Evolutionary conservation across 2,329 filamentous ascomycete species (phyloP).

Genomic region (Teratosphaeria gauchensis): DNA sequence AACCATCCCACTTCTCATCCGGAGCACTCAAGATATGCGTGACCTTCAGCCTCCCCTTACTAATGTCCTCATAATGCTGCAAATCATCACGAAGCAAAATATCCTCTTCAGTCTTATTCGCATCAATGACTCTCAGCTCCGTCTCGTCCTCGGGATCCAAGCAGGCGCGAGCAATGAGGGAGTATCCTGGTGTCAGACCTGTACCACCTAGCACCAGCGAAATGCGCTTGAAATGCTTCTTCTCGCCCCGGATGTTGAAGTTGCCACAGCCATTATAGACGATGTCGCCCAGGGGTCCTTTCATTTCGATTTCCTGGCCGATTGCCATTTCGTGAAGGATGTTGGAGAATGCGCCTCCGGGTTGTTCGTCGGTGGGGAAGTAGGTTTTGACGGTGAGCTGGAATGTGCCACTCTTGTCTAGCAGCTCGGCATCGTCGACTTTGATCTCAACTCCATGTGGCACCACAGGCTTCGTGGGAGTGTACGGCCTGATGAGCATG

Average conservation of each 20-base stretch:
- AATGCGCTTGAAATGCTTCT: slow-evolving; percentile 35
- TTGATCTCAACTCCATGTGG: not conserved
- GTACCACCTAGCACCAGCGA: slow-evolving; percentile 42
- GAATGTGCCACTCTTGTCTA: slow-evolving; percentile 34
- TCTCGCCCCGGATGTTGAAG: slow-evolving; percentile 37
- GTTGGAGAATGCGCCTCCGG: slow-evolving; percentile 46
- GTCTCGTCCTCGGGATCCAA: slow-evolving; percentile 21
- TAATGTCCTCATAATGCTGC: slow-evolving; percentile 30
- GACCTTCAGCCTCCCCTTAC: slow-evolving; percentile 33
- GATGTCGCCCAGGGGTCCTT: slow-evolving; percentile 44
- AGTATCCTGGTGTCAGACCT: slow-evolving; percentile 44
- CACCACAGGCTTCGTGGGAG: slow-evolving; percentile 40
- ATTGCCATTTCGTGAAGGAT: slow-evolving; percentile 42
- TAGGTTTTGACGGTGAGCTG: slow-evolving; percentile 45
- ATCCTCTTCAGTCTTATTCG: slow-evolving; percentile 39
- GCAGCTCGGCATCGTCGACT: slow-evolving; percentile 5
- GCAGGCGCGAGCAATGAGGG: slow-evolving; percentile 38
- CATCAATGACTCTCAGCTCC: slow-evolving; percentile 37
- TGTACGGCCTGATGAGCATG: slow-evolving; percentile 42
- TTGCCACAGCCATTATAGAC: slow-evolving; percentile 38
- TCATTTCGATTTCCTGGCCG: slow-evolving; percentile 42
- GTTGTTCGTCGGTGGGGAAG: slow-evolving; percentile 37
- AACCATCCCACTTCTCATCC: slow-evolving; percentile 36
- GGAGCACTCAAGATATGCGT: slow-evolving; percentile 40
- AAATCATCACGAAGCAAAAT: slow-evolving; percentile 38